Evolutionary conservation across 2,329 filamentous ascomycete genomes (phyloP), one percentile per base, ranked within the genome.

Genomic region (Fusarium torreyae): DNA sequence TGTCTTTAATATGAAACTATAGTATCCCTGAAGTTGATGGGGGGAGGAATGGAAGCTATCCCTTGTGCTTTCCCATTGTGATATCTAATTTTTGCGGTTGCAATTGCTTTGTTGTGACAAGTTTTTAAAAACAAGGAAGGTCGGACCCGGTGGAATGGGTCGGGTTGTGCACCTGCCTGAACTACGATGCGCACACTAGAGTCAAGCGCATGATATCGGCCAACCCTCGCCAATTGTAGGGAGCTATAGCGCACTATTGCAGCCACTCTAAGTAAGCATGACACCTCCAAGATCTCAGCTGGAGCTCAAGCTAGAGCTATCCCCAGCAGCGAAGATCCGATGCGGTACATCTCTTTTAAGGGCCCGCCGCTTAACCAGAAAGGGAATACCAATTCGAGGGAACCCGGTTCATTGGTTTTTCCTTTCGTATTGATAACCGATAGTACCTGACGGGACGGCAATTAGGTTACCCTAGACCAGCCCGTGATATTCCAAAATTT

Each of bases 1-100:
- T 66, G 61, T 65, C 62, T 65, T 65, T 63, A 28, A 54, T 36
- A 60, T 65, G 62, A 65, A 65, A 65, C 61, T 65, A 50, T 65
- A 33, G 53, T 45, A 48, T 58, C 43, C 53, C 61, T 65, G 45
- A 65, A 65, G 50, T 45, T 24, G 24, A 65, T 36, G 60, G 52
- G 60, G 45, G 64, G 48, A 55, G 56, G 20, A 51, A 46, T 45
- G 53, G 24, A 49, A 28, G 18, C 11, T 64, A 42, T 60, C 48
- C 49, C 44, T 66, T 65, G 54, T 38, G 38, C 36, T 43, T 22
- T 67, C 40, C 34, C 22, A 31, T 64, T 44, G 34, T 22, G 55
- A 57, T 28, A 45, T 57, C 42, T 59, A 57, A 42, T 57, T 57
- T 46, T 57, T 28, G 36, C 38, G 36, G 28, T 57, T 53, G 38